Evolutionary conservation across 805 yeast species (phyloP), one percentile per base, ranked within the genome.

Genomic region (Nakazawaea holstii): DNA sequence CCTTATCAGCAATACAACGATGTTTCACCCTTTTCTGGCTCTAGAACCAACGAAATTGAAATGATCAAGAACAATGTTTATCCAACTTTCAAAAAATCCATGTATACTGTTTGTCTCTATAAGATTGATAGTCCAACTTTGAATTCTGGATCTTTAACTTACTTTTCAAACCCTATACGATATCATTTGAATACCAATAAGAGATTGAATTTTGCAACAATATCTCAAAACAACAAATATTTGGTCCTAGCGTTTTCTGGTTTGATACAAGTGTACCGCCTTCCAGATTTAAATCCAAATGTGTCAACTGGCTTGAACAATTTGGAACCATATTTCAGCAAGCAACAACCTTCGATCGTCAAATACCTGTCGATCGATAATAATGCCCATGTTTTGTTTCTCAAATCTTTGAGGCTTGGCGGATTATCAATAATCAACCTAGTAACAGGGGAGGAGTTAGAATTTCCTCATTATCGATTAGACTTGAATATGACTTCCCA

Each of bases 391-490:
- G 48, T 49, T 13, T 29, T 49, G 10, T 49, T 49, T 32, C 20
- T 49, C 30, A 49, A 41, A 35, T 40, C 51, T 2, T n/a, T 44
- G 33, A 40, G 51, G 36, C 35, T 49, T 14, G 51, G 49, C 3
- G 51, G 51, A 1, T 32, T 49, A 27, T 37, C 43, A n/a, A 49
- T 49, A 32, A 39, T 49, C 32, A 49, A 45, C 27, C 27, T 49
- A 35, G 28, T 41, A 8, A 49, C 48, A 7, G 43, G 39, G 13
- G 49, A 45, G 36, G 49, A 49, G 15, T 14, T 37, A n/a, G 48
- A 44, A 29, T 45, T 49, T 26, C 49, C 49, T 11, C 48, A 49
- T 41, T 49, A 45, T 28, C 17, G 46, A 10, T 27, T 49, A 24
- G 51, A 45, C n/a, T 28, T 45, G 36, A 41, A 38, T 10, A 45